These are phyloP conservation scores for Saccharomycopsis microspora DNA, from an alignment of 805 yeast species.

Conservation along the genomic window DNA sequence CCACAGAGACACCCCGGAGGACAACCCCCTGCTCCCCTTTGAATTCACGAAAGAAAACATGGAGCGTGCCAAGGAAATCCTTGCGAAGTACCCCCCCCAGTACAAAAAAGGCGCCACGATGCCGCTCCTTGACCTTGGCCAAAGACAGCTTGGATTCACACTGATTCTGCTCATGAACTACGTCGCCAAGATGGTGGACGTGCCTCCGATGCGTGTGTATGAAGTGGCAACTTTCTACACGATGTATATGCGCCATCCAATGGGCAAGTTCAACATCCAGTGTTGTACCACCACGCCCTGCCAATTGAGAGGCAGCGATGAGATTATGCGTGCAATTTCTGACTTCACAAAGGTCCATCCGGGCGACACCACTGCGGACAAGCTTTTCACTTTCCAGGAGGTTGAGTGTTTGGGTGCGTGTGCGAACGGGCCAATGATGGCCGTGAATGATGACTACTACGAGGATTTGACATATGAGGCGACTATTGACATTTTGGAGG, in stretches of 20 bases:
- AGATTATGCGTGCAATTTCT: constrained; percentile 60
- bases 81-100: constrained; percentile 75
- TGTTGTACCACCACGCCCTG: constrained; percentile 89
- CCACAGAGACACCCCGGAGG: constrained; percentile 61
- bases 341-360: constrained; percentile 52
- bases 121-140: constrained; percentile 82
- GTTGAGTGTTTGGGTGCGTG: constrained; percentile 91
- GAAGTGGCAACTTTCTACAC: constrained; percentile 90
- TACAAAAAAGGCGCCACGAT: constrained; percentile 81
- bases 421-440: constrained; percentile 85
- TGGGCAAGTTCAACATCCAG: constrained; percentile 77
- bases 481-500: constrained; percentile 48
- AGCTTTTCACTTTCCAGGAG: constrained; percentile 70
- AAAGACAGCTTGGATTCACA: constrained; percentile 78
- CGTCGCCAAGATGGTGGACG: constrained; percentile 71
- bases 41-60: constrained; percentile 58
- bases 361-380: constrained; percentile 69
- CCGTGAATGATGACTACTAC: constrained; percentile 69
- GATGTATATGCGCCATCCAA: constrained; percentile 78
- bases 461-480: constrained; percentile 72
- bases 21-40: constrained; percentile 59
- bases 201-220: constrained; percentile 92
- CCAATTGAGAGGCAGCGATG: constrained; percentile 73
- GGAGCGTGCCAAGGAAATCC: constrained; percentile 58
- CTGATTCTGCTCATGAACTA: constrained; percentile 84